phyloP scores from a whole-genome alignment of 331 rosid genomes.

The Phaseolus coccineus region DNA sequence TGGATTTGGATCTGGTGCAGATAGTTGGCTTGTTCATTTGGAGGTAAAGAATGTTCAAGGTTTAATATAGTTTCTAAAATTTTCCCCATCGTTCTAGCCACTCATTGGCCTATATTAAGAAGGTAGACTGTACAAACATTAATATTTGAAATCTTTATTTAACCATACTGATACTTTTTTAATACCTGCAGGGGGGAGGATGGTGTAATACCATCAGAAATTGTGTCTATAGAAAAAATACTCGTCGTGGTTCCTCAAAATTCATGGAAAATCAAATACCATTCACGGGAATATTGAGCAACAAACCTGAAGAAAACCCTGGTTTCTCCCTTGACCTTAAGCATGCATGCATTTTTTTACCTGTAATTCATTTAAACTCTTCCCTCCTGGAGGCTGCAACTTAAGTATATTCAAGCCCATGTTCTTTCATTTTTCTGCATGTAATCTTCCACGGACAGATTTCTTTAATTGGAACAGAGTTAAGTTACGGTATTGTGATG shows the following conservation, averaged over 20 bases:
- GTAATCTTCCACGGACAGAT: constrained; percentile 54
- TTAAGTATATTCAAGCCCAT: not conserved
- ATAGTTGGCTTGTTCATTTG: constrained; percentile 85
- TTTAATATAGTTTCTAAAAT: not conserved
- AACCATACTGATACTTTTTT: constrained; percentile 12
- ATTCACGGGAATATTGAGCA: constrained; percentile 83
- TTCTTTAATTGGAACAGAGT: constrained; percentile 95
- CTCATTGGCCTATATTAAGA: not conserved
- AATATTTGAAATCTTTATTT: not conserved
- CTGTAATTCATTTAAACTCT: constrained; percentile 19
- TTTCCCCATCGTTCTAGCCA: not conserved
- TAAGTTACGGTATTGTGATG: constrained; percentile 88
- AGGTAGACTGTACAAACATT: not conserved
- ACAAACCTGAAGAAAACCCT: constrained; percentile 79
- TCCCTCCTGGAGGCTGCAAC: constrained; percentile 28
- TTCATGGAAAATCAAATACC: constrained; percentile 80
- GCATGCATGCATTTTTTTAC: constrained; percentile 16
- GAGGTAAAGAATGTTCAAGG: constrained; percentile 59
- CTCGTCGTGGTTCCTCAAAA: constrained; percentile 85
- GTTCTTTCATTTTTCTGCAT: constrained; percentile 28
- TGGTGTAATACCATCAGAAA: constrained; percentile 77
- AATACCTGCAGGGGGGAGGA: constrained; percentile 75
- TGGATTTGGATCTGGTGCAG: constrained; percentile 77
- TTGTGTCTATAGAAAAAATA: constrained; percentile 76
- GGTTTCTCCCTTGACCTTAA: constrained; percentile 51